Percentiles rank a stretch among this genome's conserved stretches.
Conservation (phyloP, 192 early-diverging fungal genomes). For the Backusella luteola region DNA sequence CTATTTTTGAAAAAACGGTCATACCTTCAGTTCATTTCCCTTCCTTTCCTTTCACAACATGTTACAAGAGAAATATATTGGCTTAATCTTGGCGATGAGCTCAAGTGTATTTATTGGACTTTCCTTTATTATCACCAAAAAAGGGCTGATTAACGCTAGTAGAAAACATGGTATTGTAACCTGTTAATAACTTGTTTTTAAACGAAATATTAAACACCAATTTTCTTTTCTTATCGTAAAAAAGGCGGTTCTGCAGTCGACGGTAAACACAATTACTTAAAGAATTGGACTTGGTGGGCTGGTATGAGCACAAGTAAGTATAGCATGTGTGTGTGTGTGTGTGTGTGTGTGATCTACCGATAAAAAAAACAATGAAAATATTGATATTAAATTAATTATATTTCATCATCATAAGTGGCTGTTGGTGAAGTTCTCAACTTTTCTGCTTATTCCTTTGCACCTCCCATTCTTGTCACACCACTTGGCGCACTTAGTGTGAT, state of each 20-base stretch:
- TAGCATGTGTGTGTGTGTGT: not conserved
- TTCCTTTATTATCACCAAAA: conserved; percentile 93
- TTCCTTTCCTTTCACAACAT: conserved; percentile 16
- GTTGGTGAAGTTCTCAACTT: conserved; percentile 71
- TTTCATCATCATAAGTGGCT: conserved; percentile 59
- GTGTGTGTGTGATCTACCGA: not conserved
- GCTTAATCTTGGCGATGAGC: conserved; percentile 83
- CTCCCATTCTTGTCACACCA: conserved; percentile 94
- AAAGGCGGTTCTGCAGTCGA: conserved; percentile 75
- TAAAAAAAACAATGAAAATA: not conserved
- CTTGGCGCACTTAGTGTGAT: conserved; percentile 77
- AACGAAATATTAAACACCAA: not conserved
- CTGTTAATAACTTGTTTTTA: not conserved
- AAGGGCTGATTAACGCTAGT: conserved; percentile 83
- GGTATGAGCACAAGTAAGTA: conserved; percentile 80
- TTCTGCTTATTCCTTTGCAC: conserved; percentile 86
- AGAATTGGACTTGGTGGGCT: conserved; percentile 88
- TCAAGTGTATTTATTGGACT: conserved; percentile 89
- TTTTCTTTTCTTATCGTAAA: conserved; percentile 4
- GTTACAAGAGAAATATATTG: conserved; percentile 78
- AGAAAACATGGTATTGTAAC: conserved; percentile 48
- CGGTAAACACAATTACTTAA: conserved; percentile 69
- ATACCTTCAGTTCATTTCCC: not conserved
- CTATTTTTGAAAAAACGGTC: not conserved
- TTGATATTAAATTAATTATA: not conserved